Base-by-base conservation (phyloP, 192 early-diverging fungal genomes). In the Pilobolus umbonatus region DNA sequence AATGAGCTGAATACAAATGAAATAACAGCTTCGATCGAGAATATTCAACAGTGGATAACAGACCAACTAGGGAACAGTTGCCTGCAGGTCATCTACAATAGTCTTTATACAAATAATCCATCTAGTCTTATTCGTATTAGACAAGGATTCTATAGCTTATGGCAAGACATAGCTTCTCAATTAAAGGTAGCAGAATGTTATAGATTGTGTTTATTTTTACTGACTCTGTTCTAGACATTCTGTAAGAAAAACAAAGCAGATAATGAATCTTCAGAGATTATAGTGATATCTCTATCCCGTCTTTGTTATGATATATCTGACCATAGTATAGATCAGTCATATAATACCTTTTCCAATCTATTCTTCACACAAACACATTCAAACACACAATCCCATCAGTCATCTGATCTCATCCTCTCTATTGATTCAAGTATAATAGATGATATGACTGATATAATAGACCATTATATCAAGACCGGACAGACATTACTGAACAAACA, bases 231-330 rank as follows among this genome's bases (percentile, higher is more conserved):
- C 53, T 43, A 48, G 47, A 42, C 48, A 50, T 28, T 62, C 14
- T 40, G 15, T 17, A 34, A 47, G 24, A 21, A 36, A 42, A 29
- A 21, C 5, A 47, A 49, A 29, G 2, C 35, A 22, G 31, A 50
- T 31, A 53, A 53, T 21, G 4, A 12, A 10, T 44, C 21, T n/a
- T 35, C 46, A 47, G 57, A 60, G 11, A 61, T 61, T 11, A 22
- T 71, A n/a, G 35, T 29, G 7, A 24, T 75, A 15, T 36, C 66
- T 1, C 46, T 54, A 15, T 65, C 75, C 26, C 59, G 71, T 3
- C 39, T 73, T n/a, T 60, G 60, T 58, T 68, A 65, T 19, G 66
- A 75, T 34, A 53, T 75, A n/a, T 53, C 64, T 5, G 74, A 75
- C 26, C 36, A 54, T 44, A 51, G 46, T 6, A 40, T 72, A 63